Evolutionary conservation across 1,139 yeast genomes (phyloP), one percentile per base, ranked within the genome.

Genomic region (Geotrichum carabidarum): DNA sequence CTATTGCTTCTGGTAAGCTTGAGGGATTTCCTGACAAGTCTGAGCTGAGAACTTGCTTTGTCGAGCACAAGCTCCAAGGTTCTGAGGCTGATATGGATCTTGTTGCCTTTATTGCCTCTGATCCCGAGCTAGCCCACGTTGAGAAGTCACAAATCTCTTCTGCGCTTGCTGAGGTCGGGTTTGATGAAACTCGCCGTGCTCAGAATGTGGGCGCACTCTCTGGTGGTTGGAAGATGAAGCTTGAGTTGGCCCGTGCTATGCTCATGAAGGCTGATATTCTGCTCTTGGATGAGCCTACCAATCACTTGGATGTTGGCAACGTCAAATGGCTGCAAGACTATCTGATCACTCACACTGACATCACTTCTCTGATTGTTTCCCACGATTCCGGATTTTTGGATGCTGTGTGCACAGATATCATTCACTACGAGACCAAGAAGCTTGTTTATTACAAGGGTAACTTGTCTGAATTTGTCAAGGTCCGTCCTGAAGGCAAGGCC

Each of bases 341-440:
- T 69, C 78, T 93, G 68, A 77, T 83, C 47, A 59, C 66, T 18
- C 88, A 91, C 72, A 81, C 87, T 41, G 86, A 90, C 57, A 91
- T 93, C 68, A 93, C 99, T 51, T 88, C 96, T n/a, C 78, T 93
- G 70, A 91, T 93, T 67, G 99, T 93, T 63, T 90, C 98, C 50
- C 99, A 93, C 78, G 99, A 93, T 75, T 88, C 97, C 56, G 96
- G 96, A 34, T 93, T 93, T 80, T 78, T 93, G 70, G 99, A 93
- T 70, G 82, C 85, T 54, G 98, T 93, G 44, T 93, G 98, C 77
- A 90, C 98, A 50, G 97, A 91, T 69, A 89, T 93, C 65, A 90
- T 90, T 67, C 99, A 93, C 74, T 93, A 93, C 72, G 99, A 93
- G 74, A 86, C 86, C 77, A 91, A 90, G 74, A 91, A 91, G 72